phyloP scores from a whole-genome alignment of 2,329 filamentous ascomycete species.

The Pestalotiopsis sp. region DNA sequence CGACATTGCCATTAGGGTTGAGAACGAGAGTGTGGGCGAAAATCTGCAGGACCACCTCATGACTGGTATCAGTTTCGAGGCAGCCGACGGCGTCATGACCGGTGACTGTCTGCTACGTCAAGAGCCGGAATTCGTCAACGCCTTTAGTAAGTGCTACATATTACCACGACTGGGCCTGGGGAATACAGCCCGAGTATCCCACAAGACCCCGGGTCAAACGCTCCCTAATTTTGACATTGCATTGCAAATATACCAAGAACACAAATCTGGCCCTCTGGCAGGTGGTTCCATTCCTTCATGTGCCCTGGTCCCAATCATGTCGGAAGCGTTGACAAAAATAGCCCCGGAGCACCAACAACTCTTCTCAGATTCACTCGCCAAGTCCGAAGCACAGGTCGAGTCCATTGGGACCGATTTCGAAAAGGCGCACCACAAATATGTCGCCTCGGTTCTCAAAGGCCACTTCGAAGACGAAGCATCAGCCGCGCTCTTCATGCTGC shows the following conservation, averaged over 20 bases:
- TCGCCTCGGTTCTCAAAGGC: no score
- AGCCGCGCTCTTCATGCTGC: no score
- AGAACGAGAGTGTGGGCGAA: slow-evolving; percentile 14
- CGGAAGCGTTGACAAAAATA: not conserved
- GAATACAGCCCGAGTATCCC: not conserved
- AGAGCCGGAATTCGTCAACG: not conserved
- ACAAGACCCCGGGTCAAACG: not conserved
- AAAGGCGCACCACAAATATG: no score
- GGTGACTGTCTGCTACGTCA: slow-evolving; percentile 5
- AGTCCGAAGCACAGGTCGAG: not conserved
- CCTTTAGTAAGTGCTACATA: not conserved
- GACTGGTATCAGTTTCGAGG: slow-evolving; percentile 18
- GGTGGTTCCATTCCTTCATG: not conserved
- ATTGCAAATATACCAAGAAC: not conserved
- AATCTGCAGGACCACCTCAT: slow-evolving; percentile 19
- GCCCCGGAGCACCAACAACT: not conserved
- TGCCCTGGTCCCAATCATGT: not conserved
- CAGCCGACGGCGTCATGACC: slow-evolving; percentile 13
- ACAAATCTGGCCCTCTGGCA: not conserved
- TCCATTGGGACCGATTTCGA: no score
- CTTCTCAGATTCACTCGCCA: not conserved
- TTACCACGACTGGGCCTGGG: not conserved
- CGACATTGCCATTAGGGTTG: not conserved
- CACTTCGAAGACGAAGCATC: no score
- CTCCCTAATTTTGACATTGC: not conserved